A percentile compares a stretch with the other conserved stretches of the same genome.
Conservation (phyloP, 2,329 filamentous ascomycete species). For the Neurospora sp. region DNA sequence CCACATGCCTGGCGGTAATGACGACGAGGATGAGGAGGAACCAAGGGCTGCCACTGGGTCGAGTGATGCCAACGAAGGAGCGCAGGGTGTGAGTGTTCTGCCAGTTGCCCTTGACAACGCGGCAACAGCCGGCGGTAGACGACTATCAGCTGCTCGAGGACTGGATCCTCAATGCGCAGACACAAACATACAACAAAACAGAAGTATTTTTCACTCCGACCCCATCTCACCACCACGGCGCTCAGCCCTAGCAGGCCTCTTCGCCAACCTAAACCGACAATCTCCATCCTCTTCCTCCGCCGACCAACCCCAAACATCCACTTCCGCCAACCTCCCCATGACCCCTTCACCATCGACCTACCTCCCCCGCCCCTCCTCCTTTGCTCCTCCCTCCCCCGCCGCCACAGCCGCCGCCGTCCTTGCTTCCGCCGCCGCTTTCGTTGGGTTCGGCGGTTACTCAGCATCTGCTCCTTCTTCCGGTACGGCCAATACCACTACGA, state of each 20-base stretch:
- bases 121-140: not conserved
- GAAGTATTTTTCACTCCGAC: not conserved
- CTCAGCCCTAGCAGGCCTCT: not conserved
- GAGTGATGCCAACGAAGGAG: not conserved
- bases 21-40: not conserved
- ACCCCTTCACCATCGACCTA: not conserved
- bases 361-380: not conserved
- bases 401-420: not conserved
- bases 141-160: not conserved
- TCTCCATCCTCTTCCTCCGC: not conserved
- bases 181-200: not conserved
- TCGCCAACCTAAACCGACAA: not conserved
- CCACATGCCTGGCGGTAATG: slow-evolving; percentile 38
- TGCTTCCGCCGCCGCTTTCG: not conserved
- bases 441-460: not conserved
- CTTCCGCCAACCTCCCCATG: not conserved
- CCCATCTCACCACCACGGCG: not conserved
- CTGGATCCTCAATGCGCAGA: not conserved
- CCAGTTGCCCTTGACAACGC: not conserved
- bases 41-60: not conserved
- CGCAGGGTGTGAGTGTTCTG: not conserved
- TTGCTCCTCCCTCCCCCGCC: not conserved
- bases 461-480: not conserved
- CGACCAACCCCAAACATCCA: not conserved
- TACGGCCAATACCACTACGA: not conserved